Base-by-base conservation (phyloP, 495 filamentous ascomycete species). In the Trichoderma erinaceum region DNA sequence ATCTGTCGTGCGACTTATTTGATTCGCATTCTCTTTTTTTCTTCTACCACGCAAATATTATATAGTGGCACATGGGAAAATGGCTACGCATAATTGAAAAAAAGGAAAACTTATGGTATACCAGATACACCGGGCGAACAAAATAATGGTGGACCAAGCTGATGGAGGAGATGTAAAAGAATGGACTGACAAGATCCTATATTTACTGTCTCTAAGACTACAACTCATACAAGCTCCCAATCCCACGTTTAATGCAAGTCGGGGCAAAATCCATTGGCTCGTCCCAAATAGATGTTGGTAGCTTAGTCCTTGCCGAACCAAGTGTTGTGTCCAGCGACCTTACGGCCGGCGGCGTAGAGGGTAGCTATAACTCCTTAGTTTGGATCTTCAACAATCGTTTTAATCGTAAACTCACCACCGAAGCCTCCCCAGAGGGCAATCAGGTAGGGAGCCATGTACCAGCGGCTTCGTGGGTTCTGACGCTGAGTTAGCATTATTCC, bases 261-360 rank as follows among this genome's bases (percentile, higher is more conserved):
- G 23, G 4, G 25, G 16, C n/a, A 12, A 32, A 18, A 12, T 61
- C 25, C 16, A 61, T 18, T 32, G 25, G 56, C 56, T 63, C 21
- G 16, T 52, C 56, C 56, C 27, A 61, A 58, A 0, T 15, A 32
- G 2, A 61, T 61, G 12, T 15, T 18, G 56, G 12, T 7, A 18
- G 15, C 48, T 77, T 87, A 92, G 68, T 83, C 79, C 80, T 89
- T 87, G 75, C 84, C 82, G 76, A 90, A 93, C 87, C 89, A 95
- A 66, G 91, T 95, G 88, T 93, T 97, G 82, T 97, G 87, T 75
- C 93, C 92, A 79, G 81, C 58, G 58, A 85, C 73, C 76, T 82
- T 77, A 66, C 86, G 83, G 67, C 79, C 74, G 79, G 84, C 82
- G 78, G 79, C 82, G 75, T 86, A 88, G 76, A 86, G 77, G 79